Evolutionary conservation across 768 basidiomycete species (phyloP).

Genomic region (Russula sp.): DNA sequence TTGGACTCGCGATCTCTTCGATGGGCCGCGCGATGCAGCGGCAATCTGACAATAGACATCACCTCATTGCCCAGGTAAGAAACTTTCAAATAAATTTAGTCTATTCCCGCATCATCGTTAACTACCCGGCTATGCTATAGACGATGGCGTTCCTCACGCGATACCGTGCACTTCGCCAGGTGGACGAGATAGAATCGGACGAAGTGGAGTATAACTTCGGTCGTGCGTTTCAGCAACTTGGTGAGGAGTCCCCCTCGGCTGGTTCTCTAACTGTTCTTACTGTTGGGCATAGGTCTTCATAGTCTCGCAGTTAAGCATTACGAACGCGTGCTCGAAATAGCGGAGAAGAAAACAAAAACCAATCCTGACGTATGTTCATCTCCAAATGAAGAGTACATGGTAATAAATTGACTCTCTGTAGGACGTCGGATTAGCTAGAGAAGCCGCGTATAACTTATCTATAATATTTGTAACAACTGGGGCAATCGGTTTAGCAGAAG

Average conservation of each 20-base stretch:
- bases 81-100: background rate
- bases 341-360: slow-evolving; percentile 43
- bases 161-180: slow-evolving; percentile 66
- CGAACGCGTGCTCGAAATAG: slow-evolving; percentile 64
- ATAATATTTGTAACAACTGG: slow-evolving; percentile 80
- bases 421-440: slow-evolving; percentile 56
- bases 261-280: slow-evolving; percentile 3
- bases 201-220: slow-evolving; percentile 96
- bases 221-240: slow-evolving; percentile 88
- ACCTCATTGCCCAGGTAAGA: slow-evolving; percentile 71
- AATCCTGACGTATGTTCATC: slow-evolving; percentile 37
- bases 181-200: slow-evolving; percentile 44
- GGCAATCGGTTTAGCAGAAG: slow-evolving; percentile 64
- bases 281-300: slow-evolving; percentile 55
- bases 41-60: slow-evolving; percentile 91
- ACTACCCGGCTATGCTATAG: slow-evolving; percentile 39
- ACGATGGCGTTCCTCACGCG: slow-evolving; percentile 80
- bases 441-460: slow-evolving; percentile 87
- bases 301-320: slow-evolving; percentile 85
- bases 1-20: slow-evolving; percentile 80
- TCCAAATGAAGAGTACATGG: background rate
- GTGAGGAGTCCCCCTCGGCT: slow-evolving; percentile 42
- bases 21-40: slow-evolving; percentile 90
- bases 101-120: background rate
- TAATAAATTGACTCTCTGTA: slow-evolving; percentile 33